Evolutionary conservation across 1,284 basidiomycete genomes (phyloP).

Genomic region (Ustilago bromivora): DNA sequence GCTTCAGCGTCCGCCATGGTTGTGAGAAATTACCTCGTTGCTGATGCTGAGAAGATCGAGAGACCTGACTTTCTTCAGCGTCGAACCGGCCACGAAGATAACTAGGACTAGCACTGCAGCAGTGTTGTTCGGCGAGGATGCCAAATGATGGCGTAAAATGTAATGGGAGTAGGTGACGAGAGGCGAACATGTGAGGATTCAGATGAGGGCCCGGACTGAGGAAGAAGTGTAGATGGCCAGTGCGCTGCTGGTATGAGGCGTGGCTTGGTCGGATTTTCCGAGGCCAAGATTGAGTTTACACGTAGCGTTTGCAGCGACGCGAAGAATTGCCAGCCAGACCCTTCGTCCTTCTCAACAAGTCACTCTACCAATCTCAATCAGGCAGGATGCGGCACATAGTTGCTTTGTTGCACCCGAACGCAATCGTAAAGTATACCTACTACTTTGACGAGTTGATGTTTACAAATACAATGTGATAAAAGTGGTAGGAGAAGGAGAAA

Average conservation of each 20-base stretch:
- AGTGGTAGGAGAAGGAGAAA: not conserved
- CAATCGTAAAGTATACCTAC: not conserved
- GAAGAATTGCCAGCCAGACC: not conserved
- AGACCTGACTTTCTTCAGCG: not conserved
- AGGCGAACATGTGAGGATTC: not conserved
- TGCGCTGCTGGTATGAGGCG: constrained; percentile 13
- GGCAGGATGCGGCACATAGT: not conserved
- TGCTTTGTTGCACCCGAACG: too few species aligned
- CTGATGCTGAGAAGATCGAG: not conserved
- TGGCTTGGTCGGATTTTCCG: constrained; percentile 15
- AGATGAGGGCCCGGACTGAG: not conserved
- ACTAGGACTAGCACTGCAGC: too few species aligned
- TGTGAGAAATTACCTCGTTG: not conserved
- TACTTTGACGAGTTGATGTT: not conserved
- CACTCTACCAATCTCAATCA: not conserved
- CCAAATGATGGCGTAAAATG: not conserved
- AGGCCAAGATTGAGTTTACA: constrained; percentile 12
- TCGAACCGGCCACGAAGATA: too few species aligned
- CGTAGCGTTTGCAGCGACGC: constrained; percentile 10
- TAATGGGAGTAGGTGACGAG: too few species aligned
- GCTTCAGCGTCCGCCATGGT: constrained; percentile 55
- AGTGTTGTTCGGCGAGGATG: not conserved
- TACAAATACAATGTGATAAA: not conserved
- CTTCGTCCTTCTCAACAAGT: not conserved
- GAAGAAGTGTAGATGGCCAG: constrained; percentile 22